Conservation (phyloP, 352 stramenopile species). For the Globisporangium barbulae region DNA sequence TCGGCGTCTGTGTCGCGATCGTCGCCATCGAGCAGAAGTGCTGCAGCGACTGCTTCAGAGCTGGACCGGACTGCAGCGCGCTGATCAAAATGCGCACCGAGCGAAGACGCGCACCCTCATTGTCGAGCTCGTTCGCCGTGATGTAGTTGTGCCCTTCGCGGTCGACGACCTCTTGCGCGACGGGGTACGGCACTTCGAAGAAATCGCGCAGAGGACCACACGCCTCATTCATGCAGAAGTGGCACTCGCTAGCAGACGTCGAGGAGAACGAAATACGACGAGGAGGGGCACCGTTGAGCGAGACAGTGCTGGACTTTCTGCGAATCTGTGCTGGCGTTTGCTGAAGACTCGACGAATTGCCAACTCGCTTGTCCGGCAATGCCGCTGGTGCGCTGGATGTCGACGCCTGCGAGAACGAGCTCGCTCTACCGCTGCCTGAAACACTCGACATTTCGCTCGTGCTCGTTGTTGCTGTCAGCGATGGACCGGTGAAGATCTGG, state of each 20-base stretch:
- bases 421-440: constrained; percentile 38
- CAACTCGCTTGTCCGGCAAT: constrained; percentile 29
- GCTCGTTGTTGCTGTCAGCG: constrained; percentile 17
- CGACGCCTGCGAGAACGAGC: constrained; percentile 44
- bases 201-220: constrained; percentile 62
- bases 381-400: constrained; percentile 27
- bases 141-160: constrained; percentile 42
- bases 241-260: constrained; percentile 31
- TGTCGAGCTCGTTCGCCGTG: constrained; percentile 60
- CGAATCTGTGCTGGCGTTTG: constrained; percentile 26
- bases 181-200: constrained; percentile 70
- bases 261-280: constrained; percentile 16
- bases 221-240: constrained; percentile 65
- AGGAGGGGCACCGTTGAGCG: constrained; percentile 26
- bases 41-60: constrained; percentile 45
- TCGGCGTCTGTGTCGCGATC: constrained; percentile 64
- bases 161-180: constrained; percentile 55
- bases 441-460: constrained; percentile 17
- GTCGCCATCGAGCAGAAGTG: constrained; percentile 81
- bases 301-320: constrained; percentile 58
- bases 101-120: constrained; percentile 60
- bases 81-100: constrained; percentile 52
- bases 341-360: constrained; percentile 26
- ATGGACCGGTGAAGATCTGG: constrained; percentile 63
- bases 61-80: constrained; percentile 36